Percentiles rank a stretch among this genome's conserved stretches.
These are phyloP conservation scores for Metarhizium robertsii DNA, from an alignment of 2,329 filamentous ascomycete species.

Conservation along the genomic window DNA sequence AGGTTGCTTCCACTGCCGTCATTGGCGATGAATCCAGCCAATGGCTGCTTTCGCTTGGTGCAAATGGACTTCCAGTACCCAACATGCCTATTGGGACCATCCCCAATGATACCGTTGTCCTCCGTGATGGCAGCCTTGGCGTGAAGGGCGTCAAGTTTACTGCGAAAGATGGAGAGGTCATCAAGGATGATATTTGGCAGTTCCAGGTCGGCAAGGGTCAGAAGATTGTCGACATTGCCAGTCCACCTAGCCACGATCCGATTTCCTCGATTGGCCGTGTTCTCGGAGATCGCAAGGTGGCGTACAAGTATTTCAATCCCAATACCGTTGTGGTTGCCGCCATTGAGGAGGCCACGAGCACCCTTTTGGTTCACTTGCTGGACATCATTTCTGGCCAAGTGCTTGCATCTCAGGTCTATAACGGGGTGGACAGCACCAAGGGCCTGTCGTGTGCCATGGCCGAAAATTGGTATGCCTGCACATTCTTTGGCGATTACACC, in stretches of 20 bases:
- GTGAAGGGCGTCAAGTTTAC: constrained; percentile 48
- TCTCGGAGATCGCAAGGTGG: constrained; percentile 80
- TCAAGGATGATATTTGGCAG: constrained; percentile 55
- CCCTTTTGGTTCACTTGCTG: constrained; percentile 67
- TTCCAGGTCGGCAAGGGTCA: constrained; percentile 60
- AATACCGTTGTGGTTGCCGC: constrained; percentile 73
- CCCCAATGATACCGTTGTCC: constrained; percentile 45
- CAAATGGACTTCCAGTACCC: constrained; percentile 35
- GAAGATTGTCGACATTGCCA: constrained; percentile 57
- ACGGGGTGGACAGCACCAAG: constrained; percentile 64
- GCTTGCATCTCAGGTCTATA: constrained; percentile 60
- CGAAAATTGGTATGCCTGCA: constrained; percentile 94
- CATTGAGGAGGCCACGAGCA: constrained; percentile 45
- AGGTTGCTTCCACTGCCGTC: constrained; percentile 32
- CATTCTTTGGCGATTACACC: constrained; percentile 57
- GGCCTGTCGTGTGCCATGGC: constrained; percentile 70
- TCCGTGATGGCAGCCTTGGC: constrained; percentile 36
- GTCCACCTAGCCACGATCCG: constrained; percentile 67
- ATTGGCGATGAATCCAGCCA: constrained; percentile 43
- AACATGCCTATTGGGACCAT: constrained; percentile 34
- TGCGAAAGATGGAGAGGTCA: constrained; percentile 28
- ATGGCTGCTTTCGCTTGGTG: constrained; percentile 44
- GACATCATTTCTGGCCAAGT: constrained; percentile 80
- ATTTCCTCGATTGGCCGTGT: constrained; percentile 94
- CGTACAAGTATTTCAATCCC: constrained; percentile 94